Base-by-base conservation (phyloP, 495 filamentous ascomycete genomes). In the Penicillium robsamsonii region DNA sequence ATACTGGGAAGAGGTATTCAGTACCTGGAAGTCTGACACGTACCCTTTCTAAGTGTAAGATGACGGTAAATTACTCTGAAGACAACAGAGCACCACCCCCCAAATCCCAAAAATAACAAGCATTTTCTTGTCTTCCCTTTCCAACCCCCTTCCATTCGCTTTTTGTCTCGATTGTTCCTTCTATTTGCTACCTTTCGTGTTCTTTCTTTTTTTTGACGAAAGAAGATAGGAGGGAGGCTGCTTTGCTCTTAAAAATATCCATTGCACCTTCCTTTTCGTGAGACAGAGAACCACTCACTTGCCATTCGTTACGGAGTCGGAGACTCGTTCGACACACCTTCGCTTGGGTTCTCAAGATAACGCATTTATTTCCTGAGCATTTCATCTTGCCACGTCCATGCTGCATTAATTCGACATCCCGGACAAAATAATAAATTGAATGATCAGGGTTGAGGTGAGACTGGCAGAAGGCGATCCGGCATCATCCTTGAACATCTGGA, bases 71-170 rank as follows among this genome's bases (percentile, higher is more conserved):
- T 70, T 69, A 17, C 11, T 47, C 29, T 31, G 45, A 11, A 65
- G 62, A 54, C 58, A 53, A 63, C 62, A 37, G 42, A 40, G 20
- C 41, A 15, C 18, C n/a, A 31, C 13, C 46, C 47, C 58, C 66
- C 66, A 59, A 55, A 61, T 67, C 70, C 70, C 66, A 76, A 76
- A 76, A 76, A 74, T 68, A 56, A 46, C 65, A 66, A 60, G 58
- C 58, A 64, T 65, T 65, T 66, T 65, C 64, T 62, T 55, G 49
- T 47, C 55, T 72, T 66, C 45, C 17, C 50, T 55, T 50, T 53
- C 57, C 57, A 44, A 57, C 52, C 57, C 60, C 60, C 61, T 64
- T 61, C 55, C 67, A 55, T 58, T 67, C 70, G 64, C 63, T 76
- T 68, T 69, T 65, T 66, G 65, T 61, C 49, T 58, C 59, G 52